phyloP scores from a whole-genome alignment of 352 stramenopile species.

The Globisporangium ultimum region DNA sequence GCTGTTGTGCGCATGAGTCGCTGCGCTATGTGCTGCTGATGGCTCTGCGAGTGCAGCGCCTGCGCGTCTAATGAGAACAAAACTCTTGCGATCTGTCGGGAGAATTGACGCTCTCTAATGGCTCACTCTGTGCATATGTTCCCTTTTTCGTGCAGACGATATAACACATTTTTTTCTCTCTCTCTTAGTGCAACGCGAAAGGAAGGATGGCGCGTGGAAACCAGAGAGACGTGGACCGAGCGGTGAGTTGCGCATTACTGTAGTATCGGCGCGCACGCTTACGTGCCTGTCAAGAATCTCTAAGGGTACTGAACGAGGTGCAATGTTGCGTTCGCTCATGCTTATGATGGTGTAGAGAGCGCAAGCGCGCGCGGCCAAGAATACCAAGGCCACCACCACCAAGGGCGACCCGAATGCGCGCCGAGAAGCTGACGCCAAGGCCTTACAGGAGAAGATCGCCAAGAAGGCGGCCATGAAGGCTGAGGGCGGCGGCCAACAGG shows the following conservation, averaged over 20 bases:
- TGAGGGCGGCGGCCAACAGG: constrained; percentile 27
- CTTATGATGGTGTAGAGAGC: constrained; percentile 34
- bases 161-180: neutral
- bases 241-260: constrained; percentile 24
- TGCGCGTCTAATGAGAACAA: too few relatives aligned
- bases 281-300: too few relatives aligned
- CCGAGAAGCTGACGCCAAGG: constrained; percentile 70
- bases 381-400: constrained; percentile 22
- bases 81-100: too few relatives aligned
- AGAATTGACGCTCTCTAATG: too few relatives aligned
- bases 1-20: neutral
- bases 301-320: neutral
- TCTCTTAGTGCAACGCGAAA: neutral
- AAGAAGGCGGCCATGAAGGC: constrained; percentile 66
- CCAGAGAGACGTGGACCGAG: constrained; percentile 72
- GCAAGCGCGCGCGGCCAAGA: constrained; percentile 63
- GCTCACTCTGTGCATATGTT: neutral
- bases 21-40: neutral
- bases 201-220: constrained; percentile 71
- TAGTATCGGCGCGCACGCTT: too few relatives aligned
- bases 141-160: too few relatives aligned
- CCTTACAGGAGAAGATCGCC: constrained; percentile 80
- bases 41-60: too few relatives aligned
- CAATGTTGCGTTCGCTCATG: neutral
- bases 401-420: constrained; percentile 61